These are phyloP conservation scores for Ammopiptanthus mongolicus DNA, from an alignment of 306 rosid genomes.

Conservation along the genomic window DNA sequence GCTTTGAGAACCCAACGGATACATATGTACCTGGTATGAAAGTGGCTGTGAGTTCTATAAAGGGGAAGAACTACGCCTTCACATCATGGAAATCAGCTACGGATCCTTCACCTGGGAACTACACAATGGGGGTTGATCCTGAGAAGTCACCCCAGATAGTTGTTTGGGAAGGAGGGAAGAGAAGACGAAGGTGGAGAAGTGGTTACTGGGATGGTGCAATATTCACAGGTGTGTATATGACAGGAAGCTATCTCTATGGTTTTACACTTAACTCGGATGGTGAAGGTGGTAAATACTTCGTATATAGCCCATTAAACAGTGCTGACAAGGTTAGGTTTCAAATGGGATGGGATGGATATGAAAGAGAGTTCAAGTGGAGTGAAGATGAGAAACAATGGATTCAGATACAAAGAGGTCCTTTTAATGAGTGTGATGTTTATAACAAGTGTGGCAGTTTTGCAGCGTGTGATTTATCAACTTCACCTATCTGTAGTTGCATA, in stretches of 20 bases:
- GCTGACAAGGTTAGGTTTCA: conserved; percentile 47
- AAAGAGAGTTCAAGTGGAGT: conserved; percentile 44
- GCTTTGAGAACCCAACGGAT: conserved; percentile 60
- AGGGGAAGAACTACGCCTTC: conserved; percentile 30
- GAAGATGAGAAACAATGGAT: conserved; percentile 37
- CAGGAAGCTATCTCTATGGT: conserved; percentile 34
- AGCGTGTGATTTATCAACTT: conserved; percentile 31
- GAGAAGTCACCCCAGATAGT: conserved; percentile 57
- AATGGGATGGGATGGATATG: conserved; percentile 56
- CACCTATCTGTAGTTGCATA: conserved; percentile 46
- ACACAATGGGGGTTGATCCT: conserved; percentile 64
- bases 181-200: conserved; percentile 84
- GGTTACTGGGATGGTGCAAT: conserved; percentile 67
- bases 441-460: conserved; percentile 69
- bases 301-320: conserved; percentile 9
- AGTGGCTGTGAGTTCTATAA: conserved; percentile 23
- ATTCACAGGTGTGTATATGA: conserved; percentile 51
- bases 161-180: conserved; percentile 51
- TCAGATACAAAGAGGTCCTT: conserved; percentile 37
- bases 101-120: conserved; percentile 60
- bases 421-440: conserved; percentile 54
- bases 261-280: conserved; percentile 28
- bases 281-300: conserved; percentile 22
- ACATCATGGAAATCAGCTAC: conserved; percentile 61
- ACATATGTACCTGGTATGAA: conserved; percentile 68